phyloP scores from a whole-genome alignment of 75 land plant genomes.

The Cunninghamia lanceolata region DNA sequence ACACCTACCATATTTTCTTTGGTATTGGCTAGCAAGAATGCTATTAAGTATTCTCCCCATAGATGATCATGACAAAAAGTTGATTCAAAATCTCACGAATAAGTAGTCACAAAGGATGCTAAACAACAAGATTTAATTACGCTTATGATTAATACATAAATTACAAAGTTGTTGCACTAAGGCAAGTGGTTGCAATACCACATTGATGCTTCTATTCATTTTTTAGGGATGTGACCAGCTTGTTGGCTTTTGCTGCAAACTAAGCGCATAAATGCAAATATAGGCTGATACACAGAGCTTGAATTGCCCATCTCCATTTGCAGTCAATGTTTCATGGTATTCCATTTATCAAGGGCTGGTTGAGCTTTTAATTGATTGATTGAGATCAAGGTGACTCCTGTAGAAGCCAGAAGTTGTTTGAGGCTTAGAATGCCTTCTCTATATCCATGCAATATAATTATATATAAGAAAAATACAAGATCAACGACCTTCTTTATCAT shows the following conservation, averaged over 20 bases:
- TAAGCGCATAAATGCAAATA: background rate
- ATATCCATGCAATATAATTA: background rate
- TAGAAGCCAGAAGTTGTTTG: background rate
- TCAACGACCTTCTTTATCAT: background rate
- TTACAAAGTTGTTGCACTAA: background rate
- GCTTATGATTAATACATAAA: no score
- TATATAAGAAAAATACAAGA: background rate
- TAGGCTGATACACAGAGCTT: background rate
- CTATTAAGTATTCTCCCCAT: no score
- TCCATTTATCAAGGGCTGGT: background rate
- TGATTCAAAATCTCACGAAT: no score
- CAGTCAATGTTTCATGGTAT: background rate
- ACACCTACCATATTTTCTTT: no score
- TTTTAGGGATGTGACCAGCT: background rate
- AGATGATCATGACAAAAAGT: no score
- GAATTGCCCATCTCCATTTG: background rate
- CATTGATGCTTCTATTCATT: background rate
- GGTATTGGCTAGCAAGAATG: no score
- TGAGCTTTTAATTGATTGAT: no score
- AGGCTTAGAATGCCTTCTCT: background rate
- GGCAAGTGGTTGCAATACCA: background rate
- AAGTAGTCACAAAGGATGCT: no score
- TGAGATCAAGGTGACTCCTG: no score
- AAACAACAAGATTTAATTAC: no score
- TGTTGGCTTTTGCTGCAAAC: background rate